phyloP scores from a whole-genome alignment of 768 basidiomycete species.

The Tylopilus felleus region DNA sequence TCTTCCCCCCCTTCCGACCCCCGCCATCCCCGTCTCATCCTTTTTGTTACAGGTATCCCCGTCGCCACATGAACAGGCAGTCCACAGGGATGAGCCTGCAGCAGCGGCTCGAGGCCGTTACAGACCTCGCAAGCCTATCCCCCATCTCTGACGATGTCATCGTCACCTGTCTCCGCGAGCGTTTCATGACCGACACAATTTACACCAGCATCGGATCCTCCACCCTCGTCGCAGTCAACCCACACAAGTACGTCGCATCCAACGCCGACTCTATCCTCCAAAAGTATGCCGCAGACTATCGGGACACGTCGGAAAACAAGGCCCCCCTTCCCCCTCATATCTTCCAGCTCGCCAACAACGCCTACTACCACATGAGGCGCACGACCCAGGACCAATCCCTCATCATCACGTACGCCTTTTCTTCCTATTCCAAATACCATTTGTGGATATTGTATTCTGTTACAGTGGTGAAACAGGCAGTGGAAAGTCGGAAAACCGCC shows the following conservation, averaged over 20 bases:
- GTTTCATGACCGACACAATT: constrained; percentile 80
- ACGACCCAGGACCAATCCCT: constrained; percentile 93
- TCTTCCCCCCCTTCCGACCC: neutral
- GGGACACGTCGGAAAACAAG: constrained; percentile 65
- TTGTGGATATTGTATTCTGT: constrained; percentile 6
- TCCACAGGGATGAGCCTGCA: constrained; percentile 46
- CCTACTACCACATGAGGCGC: constrained; percentile 94
- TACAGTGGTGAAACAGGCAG: constrained; percentile 86
- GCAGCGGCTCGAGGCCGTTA: constrained; percentile 68
- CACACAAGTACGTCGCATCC: constrained; percentile 82
- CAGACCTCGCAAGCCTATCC: constrained; percentile 65
- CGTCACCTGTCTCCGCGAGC: constrained; percentile 79
- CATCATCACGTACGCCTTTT: constrained; percentile 65
- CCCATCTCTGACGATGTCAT: constrained; percentile 79
- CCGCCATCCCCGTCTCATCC: neutral
- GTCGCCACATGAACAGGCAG: constrained; percentile 39
- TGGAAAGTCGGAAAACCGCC: constrained; percentile 89
- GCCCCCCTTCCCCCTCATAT: constrained; percentile 76
- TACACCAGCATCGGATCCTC: constrained; percentile 74
- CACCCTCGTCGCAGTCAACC: constrained; percentile 83
- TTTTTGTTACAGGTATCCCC: neutral
- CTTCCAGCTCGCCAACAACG: constrained; percentile 86
- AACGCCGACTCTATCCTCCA: constrained; percentile 83
- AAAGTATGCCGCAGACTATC: constrained; percentile 84
- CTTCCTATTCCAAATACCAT: neutral